Base-by-base conservation (phyloP, 257 asterid species). In the Lithospermum erythrorhizon region DNA sequence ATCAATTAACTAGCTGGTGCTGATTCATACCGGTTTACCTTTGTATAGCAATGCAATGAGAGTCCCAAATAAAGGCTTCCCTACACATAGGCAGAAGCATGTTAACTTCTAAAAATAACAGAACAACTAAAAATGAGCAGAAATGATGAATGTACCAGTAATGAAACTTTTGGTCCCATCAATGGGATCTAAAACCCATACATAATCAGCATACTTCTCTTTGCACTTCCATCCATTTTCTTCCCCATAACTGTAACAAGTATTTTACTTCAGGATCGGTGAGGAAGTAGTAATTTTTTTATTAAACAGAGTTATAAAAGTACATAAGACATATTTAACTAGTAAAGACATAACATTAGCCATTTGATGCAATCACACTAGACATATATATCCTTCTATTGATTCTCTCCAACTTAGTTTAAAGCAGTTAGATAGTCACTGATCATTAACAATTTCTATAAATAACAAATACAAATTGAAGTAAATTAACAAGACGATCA, bases 101-200 rank as follows among this genome's bases (percentile, higher is more conserved):
- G 16, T 58, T 53, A 65, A 24, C 55, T 32, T 30, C 49, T 20
- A 27, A 55, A 17, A 49, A 41, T 13, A 45, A 47, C 47, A 23
- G 6, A 13, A 20, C 10, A 27, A 62, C 3, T 24, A 41, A 25
- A 55, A 21, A 53, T 29, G 54, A 56, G 59, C 35, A 19, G 23
- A 41, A 41, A 20, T 30, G 51, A 68, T 51, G 58, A 19, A 24
- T 23, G 29, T 72, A 89, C 99, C 97, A 60, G 96, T 89, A 53
- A 93, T 93, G 62, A 89, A 89, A 72, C 99, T 89, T 80, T 93
- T 93, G 6, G 99, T 93, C 67, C 99, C 99, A 67, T 93, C 97
- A 49, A 93, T 93, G 7, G 97, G 99, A 80, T 89, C 99, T 73
- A 93, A 76, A 55, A 93, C 96, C 96, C 99, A 93, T 59, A 93